A percentile compares a stretch with the other conserved stretches of the same genome.
phyloP scores from a whole-genome alignment of 1,284 basidiomycete species.

The Leccinum brunneo-olivaceum region DNA sequence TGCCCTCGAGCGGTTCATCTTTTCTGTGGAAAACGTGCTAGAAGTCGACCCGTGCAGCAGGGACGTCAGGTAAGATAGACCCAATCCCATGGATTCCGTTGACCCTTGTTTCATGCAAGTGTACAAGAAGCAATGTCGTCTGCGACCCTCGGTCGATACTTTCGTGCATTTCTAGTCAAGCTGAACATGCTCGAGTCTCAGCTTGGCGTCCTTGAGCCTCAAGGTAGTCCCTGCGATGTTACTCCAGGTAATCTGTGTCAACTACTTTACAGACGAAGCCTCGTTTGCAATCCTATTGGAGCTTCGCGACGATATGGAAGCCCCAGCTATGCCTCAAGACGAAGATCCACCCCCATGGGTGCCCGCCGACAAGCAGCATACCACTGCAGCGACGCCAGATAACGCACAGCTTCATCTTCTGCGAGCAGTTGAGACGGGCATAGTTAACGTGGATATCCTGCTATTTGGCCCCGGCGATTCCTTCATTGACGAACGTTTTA shows the following conservation, averaged over 20 bases:
- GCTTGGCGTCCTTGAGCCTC: slow-evolving; percentile 53
- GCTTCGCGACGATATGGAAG: slow-evolving; percentile 63
- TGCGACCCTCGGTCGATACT: slow-evolving; percentile 63
- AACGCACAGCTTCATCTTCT: slow-evolving; percentile 62
- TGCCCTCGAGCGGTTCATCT: slow-evolving; percentile 75
- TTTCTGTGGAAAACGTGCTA: slow-evolving; percentile 68
- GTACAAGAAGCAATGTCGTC: slow-evolving; percentile 65
- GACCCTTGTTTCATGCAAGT: slow-evolving; percentile 31
- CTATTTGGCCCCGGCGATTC: not conserved
- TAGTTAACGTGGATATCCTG: slow-evolving; percentile 62
- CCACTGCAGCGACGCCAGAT: slow-evolving; percentile 53
- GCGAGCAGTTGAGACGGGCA: slow-evolving; percentile 78
- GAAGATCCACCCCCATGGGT: slow-evolving; percentile 72
- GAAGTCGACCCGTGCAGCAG: slow-evolving; percentile 60
- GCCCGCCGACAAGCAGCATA: slow-evolving; percentile 58
- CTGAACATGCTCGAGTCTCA: slow-evolving; percentile 77
- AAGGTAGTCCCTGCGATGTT: slow-evolving; percentile 28
- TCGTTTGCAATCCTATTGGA: slow-evolving; percentile 84
- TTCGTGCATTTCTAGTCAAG: slow-evolving; percentile 82
- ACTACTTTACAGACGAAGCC: slow-evolving; percentile 49
- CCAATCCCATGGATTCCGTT: slow-evolving; percentile 1
- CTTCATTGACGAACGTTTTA: slow-evolving; percentile 24
- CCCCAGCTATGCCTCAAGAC: slow-evolving; percentile 41
- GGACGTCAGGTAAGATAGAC: slow-evolving; percentile 45
- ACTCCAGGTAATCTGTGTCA: not conserved